These are phyloP conservation scores for Melanogaster broomeanus DNA, from an alignment of 768 basidiomycete genomes.

Conservation along the genomic window DNA sequence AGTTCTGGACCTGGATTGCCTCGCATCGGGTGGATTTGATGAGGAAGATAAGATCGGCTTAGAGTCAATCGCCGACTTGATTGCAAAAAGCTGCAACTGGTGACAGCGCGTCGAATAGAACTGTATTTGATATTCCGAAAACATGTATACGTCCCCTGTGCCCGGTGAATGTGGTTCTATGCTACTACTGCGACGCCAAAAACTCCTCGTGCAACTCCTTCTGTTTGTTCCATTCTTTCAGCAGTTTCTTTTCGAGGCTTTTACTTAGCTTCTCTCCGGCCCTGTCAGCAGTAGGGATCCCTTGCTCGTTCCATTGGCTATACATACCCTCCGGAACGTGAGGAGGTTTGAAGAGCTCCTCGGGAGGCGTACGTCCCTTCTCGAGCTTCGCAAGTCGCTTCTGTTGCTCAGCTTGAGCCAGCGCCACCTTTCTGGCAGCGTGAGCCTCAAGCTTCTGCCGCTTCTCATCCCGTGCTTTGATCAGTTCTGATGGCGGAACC, in stretches of 20 bases:
- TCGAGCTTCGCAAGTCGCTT: conserved; percentile 81
- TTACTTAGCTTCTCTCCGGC: conserved; percentile 87
- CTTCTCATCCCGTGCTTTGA: conserved; percentile 89
- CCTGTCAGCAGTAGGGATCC: conserved; percentile 82
- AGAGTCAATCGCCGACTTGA: conserved; percentile 65
- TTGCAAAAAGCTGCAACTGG: conserved; percentile 71
- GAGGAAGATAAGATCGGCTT: conserved; percentile 78
- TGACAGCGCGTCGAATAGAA: conserved; percentile 30
- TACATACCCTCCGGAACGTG: conserved; percentile 73
- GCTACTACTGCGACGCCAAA: conserved; percentile 47
- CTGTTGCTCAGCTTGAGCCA: conserved; percentile 61
- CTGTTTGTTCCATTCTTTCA: conserved; percentile 74
- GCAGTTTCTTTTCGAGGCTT: conserved; percentile 71
- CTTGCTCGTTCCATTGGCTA: conserved; percentile 80
- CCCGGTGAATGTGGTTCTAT: background rate
- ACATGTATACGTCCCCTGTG: background rate
- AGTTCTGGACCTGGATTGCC: conserved; percentile 87
- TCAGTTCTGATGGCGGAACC: conserved; percentile 77
- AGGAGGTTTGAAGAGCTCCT: conserved; percentile 84
- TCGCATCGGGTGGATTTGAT: conserved; percentile 68
- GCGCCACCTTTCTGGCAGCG: conserved; percentile 74
- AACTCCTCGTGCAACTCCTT: conserved; percentile 81
- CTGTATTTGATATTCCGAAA: conserved; percentile 9
- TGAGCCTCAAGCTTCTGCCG: conserved; percentile 73
- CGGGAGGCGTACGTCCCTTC: conserved; percentile 74